These are phyloP conservation scores for Tuber borchii DNA, from an alignment of 495 filamentous ascomycete genomes.

Conservation along the genomic window DNA sequence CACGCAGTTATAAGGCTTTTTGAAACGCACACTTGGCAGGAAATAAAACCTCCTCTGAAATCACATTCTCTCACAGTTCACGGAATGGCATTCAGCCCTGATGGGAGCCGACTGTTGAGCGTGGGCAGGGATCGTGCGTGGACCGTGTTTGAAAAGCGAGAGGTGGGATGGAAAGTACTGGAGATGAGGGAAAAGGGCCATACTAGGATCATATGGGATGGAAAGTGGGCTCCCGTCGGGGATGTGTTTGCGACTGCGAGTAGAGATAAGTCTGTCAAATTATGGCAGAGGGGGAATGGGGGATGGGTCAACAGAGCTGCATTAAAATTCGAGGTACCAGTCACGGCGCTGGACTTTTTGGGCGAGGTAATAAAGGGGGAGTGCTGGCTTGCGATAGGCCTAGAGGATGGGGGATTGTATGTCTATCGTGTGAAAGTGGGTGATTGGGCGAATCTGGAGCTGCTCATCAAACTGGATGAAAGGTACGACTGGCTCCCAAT, in stretches of 20 bases:
- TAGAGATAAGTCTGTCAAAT: slow-evolving; percentile 74
- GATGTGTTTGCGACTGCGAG: slow-evolving; percentile 75
- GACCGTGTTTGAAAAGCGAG: slow-evolving; percentile 61
- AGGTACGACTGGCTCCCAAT: slow-evolving; percentile 40
- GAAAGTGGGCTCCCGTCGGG: slow-evolving; percentile 65
- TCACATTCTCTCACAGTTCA: slow-evolving; percentile 82
- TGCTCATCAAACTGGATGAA: slow-evolving; percentile 47
- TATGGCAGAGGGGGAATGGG: slow-evolving; percentile 55
- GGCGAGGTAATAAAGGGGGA: slow-evolving; percentile 42
- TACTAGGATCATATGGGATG: slow-evolving; percentile 80
- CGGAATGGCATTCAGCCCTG: slow-evolving; percentile 65
- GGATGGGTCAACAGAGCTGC: slow-evolving; percentile 49
- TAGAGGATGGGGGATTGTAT: slow-evolving; percentile 52
- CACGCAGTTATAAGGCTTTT: slow-evolving; percentile 92
- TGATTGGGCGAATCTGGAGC: slow-evolving; percentile 45
- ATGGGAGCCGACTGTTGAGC: slow-evolving; percentile 70
- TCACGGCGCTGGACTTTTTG: slow-evolving; percentile 72
- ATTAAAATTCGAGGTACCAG: slow-evolving; percentile 53
- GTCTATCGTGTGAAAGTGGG: slow-evolving; percentile 45
- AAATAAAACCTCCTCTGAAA: slow-evolving; percentile 71
- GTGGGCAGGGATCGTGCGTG: slow-evolving; percentile 89
- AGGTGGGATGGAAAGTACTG: slow-evolving; percentile 43
- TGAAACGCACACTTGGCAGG: slow-evolving; percentile 75
- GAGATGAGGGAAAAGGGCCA: slow-evolving; percentile 75
- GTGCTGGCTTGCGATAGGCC: slow-evolving; percentile 61